A percentile compares a stretch with the other conserved stretches of the same genome.
phyloP scores from a whole-genome alignment of 768 basidiomycete genomes.

The Tricholoma sp. region DNA sequence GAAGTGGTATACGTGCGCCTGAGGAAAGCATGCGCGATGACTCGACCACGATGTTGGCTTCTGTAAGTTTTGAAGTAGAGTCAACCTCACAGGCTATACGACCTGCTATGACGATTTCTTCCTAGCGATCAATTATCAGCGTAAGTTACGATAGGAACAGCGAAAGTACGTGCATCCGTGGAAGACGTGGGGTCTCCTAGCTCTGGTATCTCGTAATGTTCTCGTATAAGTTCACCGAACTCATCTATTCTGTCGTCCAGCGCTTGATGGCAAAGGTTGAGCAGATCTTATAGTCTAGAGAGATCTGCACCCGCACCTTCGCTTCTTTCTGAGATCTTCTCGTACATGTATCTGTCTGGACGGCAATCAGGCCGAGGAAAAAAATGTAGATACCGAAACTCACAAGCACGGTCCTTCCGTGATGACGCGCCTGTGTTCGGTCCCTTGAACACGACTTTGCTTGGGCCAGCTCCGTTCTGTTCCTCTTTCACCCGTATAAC shows the following conservation, averaged over 20 bases:
- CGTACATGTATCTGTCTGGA: conserved; percentile 90
- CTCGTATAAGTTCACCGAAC: conserved; percentile 66
- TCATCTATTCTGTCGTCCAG: conserved; percentile 89
- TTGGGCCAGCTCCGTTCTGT: conserved; percentile 19
- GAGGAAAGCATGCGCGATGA: conserved; percentile 72
- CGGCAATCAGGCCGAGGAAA: background rate
- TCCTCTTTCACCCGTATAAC: conserved; percentile 32
- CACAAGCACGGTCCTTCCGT: conserved; percentile 52
- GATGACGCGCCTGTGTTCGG: conserved; percentile 31
- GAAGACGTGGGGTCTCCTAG: conserved; percentile 64
- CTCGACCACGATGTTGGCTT: conserved; percentile 74
- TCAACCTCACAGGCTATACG: conserved; percentile 71
- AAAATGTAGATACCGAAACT: conserved; percentile 20
- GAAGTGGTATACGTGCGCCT: conserved; percentile 64
- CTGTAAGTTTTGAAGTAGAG: conserved; percentile 59
- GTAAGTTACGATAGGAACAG: background rate
- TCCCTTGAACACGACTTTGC: conserved; percentile 32
- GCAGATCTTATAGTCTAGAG: background rate
- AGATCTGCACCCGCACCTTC: conserved; percentile 47
- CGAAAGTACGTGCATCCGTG: conserved; percentile 30
- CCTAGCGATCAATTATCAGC: conserved; percentile 30
- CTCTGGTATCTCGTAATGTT: conserved; percentile 67
- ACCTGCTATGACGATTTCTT: conserved; percentile 65
- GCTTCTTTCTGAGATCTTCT: conserved; percentile 80
- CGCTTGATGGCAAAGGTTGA: conserved; percentile 31